phyloP scores from a whole-genome alignment of 208 protist species.

The Trypanosomatidae sp. region DNA sequence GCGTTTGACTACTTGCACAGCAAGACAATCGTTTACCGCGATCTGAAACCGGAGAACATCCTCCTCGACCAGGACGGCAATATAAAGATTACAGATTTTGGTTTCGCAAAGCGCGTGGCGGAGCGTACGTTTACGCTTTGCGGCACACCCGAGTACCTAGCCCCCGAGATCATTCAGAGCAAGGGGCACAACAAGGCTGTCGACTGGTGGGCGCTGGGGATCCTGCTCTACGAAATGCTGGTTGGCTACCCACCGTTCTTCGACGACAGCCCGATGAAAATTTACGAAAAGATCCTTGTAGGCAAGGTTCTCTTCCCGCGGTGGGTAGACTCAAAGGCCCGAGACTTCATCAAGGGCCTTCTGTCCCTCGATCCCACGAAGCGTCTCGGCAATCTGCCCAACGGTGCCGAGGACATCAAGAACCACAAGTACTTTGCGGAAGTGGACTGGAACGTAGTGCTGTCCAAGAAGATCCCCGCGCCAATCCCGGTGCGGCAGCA shows the following conservation, averaged over 20 bases:
- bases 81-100: constrained; percentile 91
- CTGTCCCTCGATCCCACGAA: constrained; percentile 82
- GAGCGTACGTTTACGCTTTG: constrained; percentile 86
- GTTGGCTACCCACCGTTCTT: constrained; percentile 92
- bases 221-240: constrained; percentile 92
- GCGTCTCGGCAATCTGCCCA: constrained; percentile 88
- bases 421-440: constrained; percentile 96
- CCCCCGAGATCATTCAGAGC: constrained; percentile 87
- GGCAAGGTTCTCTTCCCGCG: constrained; percentile 83
- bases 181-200: constrained; percentile 83
- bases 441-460: constrained; percentile 94
- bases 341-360: constrained; percentile 85
- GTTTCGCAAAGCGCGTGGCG: constrained; percentile 83
- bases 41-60: constrained; percentile 91
- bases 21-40: constrained; percentile 83
- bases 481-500: constrained; percentile 84
- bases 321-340: constrained; percentile 79
- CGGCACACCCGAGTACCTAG: constrained; percentile 87
- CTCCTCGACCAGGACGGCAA: constrained; percentile 78
- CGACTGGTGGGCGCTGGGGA: constrained; percentile 92
- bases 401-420: constrained; percentile 95
- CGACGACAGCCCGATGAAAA: constrained; percentile 91
- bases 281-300: constrained; percentile 92
- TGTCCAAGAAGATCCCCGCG: constrained; percentile 75
- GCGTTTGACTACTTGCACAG: constrained; percentile 88